Conservation (phyloP, 192 early-diverging fungal species). For the Geranomyces michiganensis region DNA sequence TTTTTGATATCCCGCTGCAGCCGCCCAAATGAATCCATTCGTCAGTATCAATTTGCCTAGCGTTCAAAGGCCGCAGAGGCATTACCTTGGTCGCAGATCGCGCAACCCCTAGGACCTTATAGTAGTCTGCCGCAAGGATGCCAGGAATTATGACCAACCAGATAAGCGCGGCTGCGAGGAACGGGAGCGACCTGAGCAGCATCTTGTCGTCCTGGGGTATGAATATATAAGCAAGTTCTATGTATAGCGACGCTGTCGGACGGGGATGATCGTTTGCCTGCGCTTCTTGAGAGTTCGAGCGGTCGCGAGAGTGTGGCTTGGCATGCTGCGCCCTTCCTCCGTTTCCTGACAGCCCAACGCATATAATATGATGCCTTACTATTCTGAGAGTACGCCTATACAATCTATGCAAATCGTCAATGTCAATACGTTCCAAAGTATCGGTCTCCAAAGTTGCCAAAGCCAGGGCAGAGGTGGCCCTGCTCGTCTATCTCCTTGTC, state of each 20-base stretch:
- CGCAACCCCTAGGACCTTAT: constrained; percentile 84
- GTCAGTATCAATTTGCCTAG: not conserved
- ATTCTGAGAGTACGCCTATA: no score
- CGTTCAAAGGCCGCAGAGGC: not conserved
- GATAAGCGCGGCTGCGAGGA: constrained; percentile 5
- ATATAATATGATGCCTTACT: no score
- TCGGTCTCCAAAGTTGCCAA: constrained; percentile 80
- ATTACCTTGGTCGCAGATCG: constrained; percentile 68
- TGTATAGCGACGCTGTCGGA: no score
- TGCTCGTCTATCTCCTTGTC: constrained; percentile 69
- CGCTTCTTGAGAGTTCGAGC: no score
- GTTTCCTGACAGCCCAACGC: no score
- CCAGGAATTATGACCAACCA: constrained; percentile 16
- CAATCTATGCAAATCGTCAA: no score
- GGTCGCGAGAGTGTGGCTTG: no score
- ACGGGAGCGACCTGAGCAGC: not conserved
- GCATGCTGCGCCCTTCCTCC: no score
- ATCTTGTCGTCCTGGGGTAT: not conserved
- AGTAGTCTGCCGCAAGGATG: constrained; percentile 71
- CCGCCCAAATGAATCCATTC: not conserved
- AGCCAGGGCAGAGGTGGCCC: constrained; percentile 77
- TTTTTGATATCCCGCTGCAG: constrained; percentile 84
- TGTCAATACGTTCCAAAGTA: constrained; percentile 31
- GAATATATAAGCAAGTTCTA: no score
- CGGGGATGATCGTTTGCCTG: no score